These are phyloP conservation scores for Yarrowia divulgata DNA, from an alignment of 805 yeast genomes.

Conservation along the genomic window DNA sequence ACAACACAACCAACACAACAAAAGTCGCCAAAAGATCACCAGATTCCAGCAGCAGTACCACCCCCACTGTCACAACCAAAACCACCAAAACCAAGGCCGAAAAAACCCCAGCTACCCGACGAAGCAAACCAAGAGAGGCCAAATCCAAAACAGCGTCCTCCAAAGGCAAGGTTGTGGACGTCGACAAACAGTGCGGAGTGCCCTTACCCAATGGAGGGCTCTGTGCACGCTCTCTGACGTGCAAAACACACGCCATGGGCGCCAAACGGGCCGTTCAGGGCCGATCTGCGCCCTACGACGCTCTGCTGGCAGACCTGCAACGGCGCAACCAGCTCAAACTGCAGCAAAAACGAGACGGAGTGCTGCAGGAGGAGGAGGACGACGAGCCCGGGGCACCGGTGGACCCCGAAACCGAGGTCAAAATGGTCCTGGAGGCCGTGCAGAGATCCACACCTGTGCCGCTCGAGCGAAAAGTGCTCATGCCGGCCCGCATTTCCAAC, in stretches of 20 bases:
- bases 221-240: constrained; percentile 94
- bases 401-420: constrained; percentile 92
- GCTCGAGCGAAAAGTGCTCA: constrained; percentile 68
- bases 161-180: constrained; percentile 75
- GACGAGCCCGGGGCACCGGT: constrained; percentile 53
- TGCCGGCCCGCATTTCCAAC: constrained; percentile 73
- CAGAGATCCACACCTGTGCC: constrained; percentile 80
- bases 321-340: constrained; percentile 86
- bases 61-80: neutral
- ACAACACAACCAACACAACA: neutral
- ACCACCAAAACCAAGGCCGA: constrained; percentile 18
- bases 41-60: neutral
- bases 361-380: constrained; percentile 47
- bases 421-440: constrained; percentile 88
- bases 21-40: neutral
- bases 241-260: constrained; percentile 98
- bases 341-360: constrained; percentile 51
- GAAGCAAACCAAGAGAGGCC: constrained; percentile 23
- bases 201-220: constrained; percentile 91
- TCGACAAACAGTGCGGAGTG: constrained; percentile 95
- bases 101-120: constrained; percentile 6
- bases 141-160: constrained; percentile 41
- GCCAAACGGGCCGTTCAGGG: constrained; percentile 96
- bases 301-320: constrained; percentile 85
- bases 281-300: constrained; percentile 90